Base-by-base conservation (phyloP, 2,329 filamentous ascomycete genomes). In the Hypomyces perniciosus region DNA sequence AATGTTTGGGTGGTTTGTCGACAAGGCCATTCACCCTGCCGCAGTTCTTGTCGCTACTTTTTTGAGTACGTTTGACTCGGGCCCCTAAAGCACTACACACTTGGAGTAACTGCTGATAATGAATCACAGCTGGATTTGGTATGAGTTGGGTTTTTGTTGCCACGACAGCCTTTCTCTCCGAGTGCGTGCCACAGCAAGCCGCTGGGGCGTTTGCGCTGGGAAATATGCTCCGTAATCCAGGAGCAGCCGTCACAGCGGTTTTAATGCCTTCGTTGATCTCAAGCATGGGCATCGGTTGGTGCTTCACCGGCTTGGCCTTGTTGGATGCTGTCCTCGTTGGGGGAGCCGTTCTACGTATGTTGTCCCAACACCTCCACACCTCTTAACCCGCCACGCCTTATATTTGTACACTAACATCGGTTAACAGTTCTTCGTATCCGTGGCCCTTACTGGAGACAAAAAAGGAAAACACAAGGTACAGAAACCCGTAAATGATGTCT, bases 61-160 rank as follows among this genome's bases (percentile, higher is more conserved):
- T 12, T 35, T 68, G 6, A 59, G 64, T 62, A 52, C 54, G 59
- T 56, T n/a, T 30, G 2, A 29, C 37, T 10, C n/a, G 9, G n/a
- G 20, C 20, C 20, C 20, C 20, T 20, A 20, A 20, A 20, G 20
- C 20, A 20, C 20, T 20, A 20, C 2, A 20, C 20, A 20, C 20
- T 20, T 20, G 20, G 20, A 20, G 20, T 20, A 20, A 20, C 20
- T 20, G 31, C 12, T 42, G 20, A 55, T 50, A 37, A 3, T 43
- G 53, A 48, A 43, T 48, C 42, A 13, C 57, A 66, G 61, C 61
- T 52, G 61, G 65, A 4, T 62, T 71, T 33, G 69, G 68, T 6
- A 67, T 69, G 51, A 68, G 68, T 6, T 68, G 70, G 54, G 69
- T 72, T 40, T 71, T 73, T 51, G 67, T 73, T 13, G 66, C 68